These are phyloP conservation scores for Podaxis sp. DNA, from an alignment of 768 basidiomycete genomes.

Conservation along the genomic window DNA sequence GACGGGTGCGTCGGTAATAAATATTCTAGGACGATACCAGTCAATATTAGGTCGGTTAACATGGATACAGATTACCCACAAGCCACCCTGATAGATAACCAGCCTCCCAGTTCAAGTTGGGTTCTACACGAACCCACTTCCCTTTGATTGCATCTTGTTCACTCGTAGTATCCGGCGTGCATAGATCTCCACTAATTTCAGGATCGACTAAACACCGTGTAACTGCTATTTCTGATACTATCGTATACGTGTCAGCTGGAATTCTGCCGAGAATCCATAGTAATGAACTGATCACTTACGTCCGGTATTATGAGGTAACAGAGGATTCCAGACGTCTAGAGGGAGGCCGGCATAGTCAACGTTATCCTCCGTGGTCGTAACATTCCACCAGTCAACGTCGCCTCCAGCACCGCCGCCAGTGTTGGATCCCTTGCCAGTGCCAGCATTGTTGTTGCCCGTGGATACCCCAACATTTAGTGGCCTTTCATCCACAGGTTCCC, in stretches of 20 bases:
- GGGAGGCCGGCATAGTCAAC: constrained; percentile 72
- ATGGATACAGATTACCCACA: constrained; percentile 36
- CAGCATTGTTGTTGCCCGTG: constrained; percentile 9
- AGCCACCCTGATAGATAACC: constrained; percentile 56
- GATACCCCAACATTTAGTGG: constrained; percentile 4
- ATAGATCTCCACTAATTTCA: constrained; percentile 53
- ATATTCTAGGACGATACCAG: constrained; percentile 41
- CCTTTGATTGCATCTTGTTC: constrained; percentile 77
- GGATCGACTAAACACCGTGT: constrained; percentile 68
- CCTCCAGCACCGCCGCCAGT: constrained; percentile 15
- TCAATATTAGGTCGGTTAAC: neutral
- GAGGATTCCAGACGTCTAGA: constrained; percentile 76
- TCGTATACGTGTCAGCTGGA: constrained; percentile 5
- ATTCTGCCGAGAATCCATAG: neutral
- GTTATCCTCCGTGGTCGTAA: constrained; percentile 38
- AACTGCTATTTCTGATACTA: constrained; percentile 83
- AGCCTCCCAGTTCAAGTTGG: constrained; percentile 71
- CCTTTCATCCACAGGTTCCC: constrained; percentile 56
- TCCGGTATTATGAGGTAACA: constrained; percentile 76
- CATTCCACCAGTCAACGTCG: constrained; percentile 72
- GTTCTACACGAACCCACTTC: constrained; percentile 87
- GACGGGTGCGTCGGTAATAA: constrained; percentile 83
- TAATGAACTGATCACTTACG: constrained; percentile 43
- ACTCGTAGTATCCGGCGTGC: constrained; percentile 64
- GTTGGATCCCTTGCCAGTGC: constrained; percentile 4